These are phyloP conservation scores for Puccinia novopanici DNA, from an alignment of 1,284 basidiomycete species.

Conservation along the genomic window DNA sequence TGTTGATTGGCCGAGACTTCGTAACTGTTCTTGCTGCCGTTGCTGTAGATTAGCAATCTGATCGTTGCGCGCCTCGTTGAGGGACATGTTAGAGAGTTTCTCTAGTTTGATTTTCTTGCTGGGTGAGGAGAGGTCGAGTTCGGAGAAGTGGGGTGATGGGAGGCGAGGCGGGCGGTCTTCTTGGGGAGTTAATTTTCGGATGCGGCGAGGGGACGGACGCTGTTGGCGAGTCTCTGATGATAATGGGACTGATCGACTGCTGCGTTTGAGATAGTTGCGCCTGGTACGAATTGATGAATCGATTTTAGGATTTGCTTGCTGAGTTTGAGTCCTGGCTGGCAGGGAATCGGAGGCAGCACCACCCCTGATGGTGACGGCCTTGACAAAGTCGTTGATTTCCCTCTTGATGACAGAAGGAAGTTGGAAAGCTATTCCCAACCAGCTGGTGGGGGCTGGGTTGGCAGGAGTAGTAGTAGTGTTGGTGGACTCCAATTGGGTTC, in stretches of 20 bases:
- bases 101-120: constrained; percentile 26
- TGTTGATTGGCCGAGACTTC: not conserved
- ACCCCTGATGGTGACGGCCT: constrained; percentile 34
- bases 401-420: constrained; percentile 48
- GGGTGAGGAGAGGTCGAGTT: constrained; percentile 36
- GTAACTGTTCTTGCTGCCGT: not conserved
- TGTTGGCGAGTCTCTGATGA: constrained; percentile 27
- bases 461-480: too few species aligned
- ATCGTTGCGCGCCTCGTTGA: constrained; percentile 13
- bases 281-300: constrained; percentile 8
- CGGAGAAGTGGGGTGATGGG: not conserved
- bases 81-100: constrained; percentile 4
- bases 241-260: constrained; percentile 15
- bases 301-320: not conserved
- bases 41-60: constrained; percentile 17
- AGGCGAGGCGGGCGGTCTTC: constrained; percentile 15
- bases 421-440: constrained; percentile 47
- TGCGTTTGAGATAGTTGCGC: constrained; percentile 24
- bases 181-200: not conserved
- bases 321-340: not conserved
- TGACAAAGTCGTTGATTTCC: constrained; percentile 49
- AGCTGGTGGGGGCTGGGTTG: constrained; percentile 14
- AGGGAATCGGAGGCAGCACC: constrained; percentile 2
- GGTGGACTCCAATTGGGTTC: constrained; percentile 12
- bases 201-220: not conserved